phyloP scores from a whole-genome alignment of 768 basidiomycete species.

The Termitomyces bulborhizus region DNA sequence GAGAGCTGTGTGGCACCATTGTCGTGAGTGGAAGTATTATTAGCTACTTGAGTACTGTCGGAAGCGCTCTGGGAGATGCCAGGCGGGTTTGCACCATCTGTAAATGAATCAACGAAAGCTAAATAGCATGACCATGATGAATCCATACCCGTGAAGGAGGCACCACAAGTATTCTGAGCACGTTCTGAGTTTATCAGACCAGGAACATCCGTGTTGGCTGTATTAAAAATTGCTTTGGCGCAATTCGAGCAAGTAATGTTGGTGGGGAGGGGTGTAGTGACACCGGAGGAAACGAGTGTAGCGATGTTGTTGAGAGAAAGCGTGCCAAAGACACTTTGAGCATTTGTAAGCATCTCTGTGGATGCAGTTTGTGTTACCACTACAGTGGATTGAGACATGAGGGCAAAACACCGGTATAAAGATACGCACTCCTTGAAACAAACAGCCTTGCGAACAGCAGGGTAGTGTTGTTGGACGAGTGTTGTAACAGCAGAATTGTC shows the following conservation, averaged over 20 bases:
- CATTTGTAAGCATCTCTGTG: slow-evolving; percentile 47
- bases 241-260: slow-evolving; percentile 51
- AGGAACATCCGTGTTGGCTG: slow-evolving; percentile 31
- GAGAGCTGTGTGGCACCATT: neutral
- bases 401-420: neutral
- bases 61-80: slow-evolving; percentile 7
- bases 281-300: slow-evolving; percentile 8
- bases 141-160: slow-evolving; percentile 44
- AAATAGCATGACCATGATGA: neutral
- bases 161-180: slow-evolving; percentile 38
- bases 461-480: slow-evolving; percentile 48
- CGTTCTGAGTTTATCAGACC: slow-evolving; percentile 18
- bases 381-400: slow-evolving; percentile 6
- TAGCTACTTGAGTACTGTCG: neutral
- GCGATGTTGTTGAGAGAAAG: slow-evolving; percentile 29
- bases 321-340: slow-evolving; percentile 35
- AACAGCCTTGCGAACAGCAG: slow-evolving; percentile 43
- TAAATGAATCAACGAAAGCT: neutral
- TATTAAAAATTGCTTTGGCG: slow-evolving; percentile 44
- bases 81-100: slow-evolving; percentile 10
- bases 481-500: slow-evolving; percentile 19
- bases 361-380: slow-evolving; percentile 41
- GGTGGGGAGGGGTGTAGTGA: slow-evolving; percentile 14
- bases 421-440: slow-evolving; percentile 63
- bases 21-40: neutral